Evolutionary conservation across 306 rosid species (phyloP).

Genomic region (Pyrus betulifolia): DNA sequence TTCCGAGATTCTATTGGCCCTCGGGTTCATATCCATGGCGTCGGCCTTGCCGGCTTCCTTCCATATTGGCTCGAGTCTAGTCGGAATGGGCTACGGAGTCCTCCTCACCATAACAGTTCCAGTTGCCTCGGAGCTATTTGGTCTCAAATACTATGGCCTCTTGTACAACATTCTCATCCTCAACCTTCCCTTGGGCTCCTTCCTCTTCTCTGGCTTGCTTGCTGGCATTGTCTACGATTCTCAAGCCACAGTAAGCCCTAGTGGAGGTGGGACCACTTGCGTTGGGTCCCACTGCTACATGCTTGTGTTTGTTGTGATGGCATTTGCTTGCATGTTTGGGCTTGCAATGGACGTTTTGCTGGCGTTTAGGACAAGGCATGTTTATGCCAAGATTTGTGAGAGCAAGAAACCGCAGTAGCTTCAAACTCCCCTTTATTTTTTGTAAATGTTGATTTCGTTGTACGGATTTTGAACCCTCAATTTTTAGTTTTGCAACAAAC

Average conservation of each 20-base stretch:
- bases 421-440: not conserved
- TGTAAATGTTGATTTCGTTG: not conserved
- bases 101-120: constrained; percentile 1
- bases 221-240: constrained; percentile 1
- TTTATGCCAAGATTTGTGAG: not conserved
- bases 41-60: not conserved
- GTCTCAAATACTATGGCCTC: constrained; percentile 7
- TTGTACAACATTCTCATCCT: constrained; percentile 8
- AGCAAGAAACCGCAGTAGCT: not conserved
- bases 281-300: constrained; percentile 3
- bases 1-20: not conserved
- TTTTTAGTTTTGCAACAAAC: too few relatives aligned
- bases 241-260: not conserved
- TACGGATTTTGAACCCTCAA: too few relatives aligned
- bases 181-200: constrained; percentile 7
- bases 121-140: constrained; percentile 9
- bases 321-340: constrained; percentile 1
- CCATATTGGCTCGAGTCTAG: not conserved
- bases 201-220: constrained; percentile 11
- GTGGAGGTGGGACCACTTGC: not conserved
- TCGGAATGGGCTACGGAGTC: constrained; percentile 1
- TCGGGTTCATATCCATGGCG: not conserved
- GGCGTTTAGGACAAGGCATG: not conserved
- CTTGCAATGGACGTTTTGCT: not conserved
- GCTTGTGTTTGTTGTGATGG: constrained; percentile 2